Evolutionary conservation across 805 yeast species (phyloP).

Genomic region (Brettanomyces nanus): DNA sequence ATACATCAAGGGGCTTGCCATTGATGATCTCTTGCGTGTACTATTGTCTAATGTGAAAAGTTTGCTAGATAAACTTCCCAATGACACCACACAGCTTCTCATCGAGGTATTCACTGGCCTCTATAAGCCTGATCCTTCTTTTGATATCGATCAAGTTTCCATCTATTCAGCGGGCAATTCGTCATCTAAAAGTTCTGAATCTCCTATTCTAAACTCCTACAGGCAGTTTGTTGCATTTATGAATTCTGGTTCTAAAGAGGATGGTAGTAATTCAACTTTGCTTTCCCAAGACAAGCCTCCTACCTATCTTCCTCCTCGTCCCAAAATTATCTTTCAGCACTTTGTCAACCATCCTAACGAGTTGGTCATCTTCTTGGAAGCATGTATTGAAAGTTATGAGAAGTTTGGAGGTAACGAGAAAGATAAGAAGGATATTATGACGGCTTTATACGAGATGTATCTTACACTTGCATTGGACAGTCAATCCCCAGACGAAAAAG

Average conservation of each 20-base stretch:
- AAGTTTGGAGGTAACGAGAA: conserved; percentile 60
- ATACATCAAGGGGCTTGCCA: conserved; percentile 58
- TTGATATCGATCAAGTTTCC: conserved; percentile 10
- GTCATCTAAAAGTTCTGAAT: conserved; percentile 31
- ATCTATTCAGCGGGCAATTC: conserved; percentile 16
- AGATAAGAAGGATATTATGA: conserved; percentile 66
- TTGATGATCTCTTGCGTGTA: conserved; percentile 71
- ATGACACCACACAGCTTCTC: conserved; percentile 72
- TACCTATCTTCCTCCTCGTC: conserved; percentile 87
- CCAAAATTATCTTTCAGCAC: conserved; percentile 77
- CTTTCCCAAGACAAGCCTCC: conserved; percentile 30
- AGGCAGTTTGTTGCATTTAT: conserved; percentile 30
- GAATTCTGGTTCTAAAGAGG: conserved; percentile 10
- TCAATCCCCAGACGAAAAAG: conserved; percentile 26
- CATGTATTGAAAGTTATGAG: conserved; percentile 74
- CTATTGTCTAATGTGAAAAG: conserved; percentile 45
- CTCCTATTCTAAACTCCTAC: conserved; percentile 50
- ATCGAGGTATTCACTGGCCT: conserved; percentile 87
- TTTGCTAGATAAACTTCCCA: conserved; percentile 60
- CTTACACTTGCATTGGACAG: conserved; percentile 42
- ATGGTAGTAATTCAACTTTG: background rate
- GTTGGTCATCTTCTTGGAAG: conserved; percentile 87
- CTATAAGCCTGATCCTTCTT: conserved; percentile 39
- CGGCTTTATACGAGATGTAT: conserved; percentile 79
- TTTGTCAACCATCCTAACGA: conserved; percentile 82